Evolutionary conservation across 2,329 filamentous ascomycete species (phyloP).

Genomic region (Kalmusia sp.): DNA sequence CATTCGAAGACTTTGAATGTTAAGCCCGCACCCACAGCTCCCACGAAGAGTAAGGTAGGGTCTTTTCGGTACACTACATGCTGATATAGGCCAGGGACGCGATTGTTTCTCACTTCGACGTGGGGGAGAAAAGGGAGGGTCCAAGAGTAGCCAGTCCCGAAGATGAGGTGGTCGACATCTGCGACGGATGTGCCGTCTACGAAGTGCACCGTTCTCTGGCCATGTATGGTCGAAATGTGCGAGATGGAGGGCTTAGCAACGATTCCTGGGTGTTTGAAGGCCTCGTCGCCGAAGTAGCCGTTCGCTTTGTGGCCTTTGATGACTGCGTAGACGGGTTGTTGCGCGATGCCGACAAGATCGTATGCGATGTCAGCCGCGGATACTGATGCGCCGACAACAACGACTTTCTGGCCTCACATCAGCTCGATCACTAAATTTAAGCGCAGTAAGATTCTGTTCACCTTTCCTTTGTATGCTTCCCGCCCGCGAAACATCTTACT

Average conservation of each 20-base stretch:
- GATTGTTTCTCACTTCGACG: slow-evolving; percentile 61
- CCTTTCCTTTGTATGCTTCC: slow-evolving; percentile 56
- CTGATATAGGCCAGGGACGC: slow-evolving; percentile 63
- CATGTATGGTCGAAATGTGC: slow-evolving; percentile 43
- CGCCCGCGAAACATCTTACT: slow-evolving; percentile 62
- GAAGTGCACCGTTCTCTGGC: slow-evolving; percentile 60
- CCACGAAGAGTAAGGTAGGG: slow-evolving; percentile 64
- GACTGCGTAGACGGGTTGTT: slow-evolving; percentile 60
- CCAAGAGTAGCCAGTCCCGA: slow-evolving; percentile 72
- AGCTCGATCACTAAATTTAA: slow-evolving; percentile 2
- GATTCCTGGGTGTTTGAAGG: slow-evolving; percentile 67
- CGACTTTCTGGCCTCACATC: slow-evolving; percentile 55
- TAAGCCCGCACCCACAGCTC: slow-evolving; percentile 58
- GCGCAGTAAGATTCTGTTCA: slow-evolving; percentile 20
- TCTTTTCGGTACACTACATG: slow-evolving; percentile 65
- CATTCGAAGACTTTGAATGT: slow-evolving; percentile 75
- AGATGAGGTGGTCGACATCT: slow-evolving; percentile 68
- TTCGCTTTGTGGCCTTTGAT: slow-evolving; percentile 60
- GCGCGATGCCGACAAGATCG: slow-evolving; percentile 56
- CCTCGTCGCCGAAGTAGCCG: slow-evolving; percentile 64
- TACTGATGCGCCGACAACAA: slow-evolving; percentile 70
- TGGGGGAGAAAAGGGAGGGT: slow-evolving; percentile 62
- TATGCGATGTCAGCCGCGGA: slow-evolving; percentile 69
- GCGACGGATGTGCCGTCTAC: slow-evolving; percentile 61
- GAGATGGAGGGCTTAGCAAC: slow-evolving; percentile 57